Base-by-base conservation (phyloP, 257 asterid species). In the Linderniella brevidens region DNA sequence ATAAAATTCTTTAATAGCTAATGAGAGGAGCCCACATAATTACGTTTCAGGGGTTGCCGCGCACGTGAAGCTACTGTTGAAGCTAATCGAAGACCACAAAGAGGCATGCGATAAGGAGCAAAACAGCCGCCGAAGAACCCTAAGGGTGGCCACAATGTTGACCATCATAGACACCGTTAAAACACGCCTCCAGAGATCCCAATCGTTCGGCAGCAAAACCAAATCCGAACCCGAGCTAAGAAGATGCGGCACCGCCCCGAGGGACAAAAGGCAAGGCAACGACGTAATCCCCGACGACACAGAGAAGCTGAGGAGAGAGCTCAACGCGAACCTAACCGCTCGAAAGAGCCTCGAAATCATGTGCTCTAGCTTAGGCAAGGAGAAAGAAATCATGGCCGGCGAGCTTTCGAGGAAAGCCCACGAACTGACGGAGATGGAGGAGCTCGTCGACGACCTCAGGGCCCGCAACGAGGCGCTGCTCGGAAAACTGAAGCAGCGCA, bases 101-200 rank as follows among this genome's bases (percentile, higher is more conserved):
- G 57, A 65, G 36, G 84, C 86, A 11, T 76, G 80, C 47, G 64
- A 66, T 46, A 74, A 73, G 49, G 78, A 68, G 52, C 74, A 62
- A 37, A 72, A 65, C 8, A 93, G 68, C 41, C 71, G 76, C 36
- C 54, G 93, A 12, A 68, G 86, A 41, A 82, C 67, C 82, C 60
- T 86, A 35, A 70, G 96, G 69, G 94, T 82, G 48, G 93, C 92
- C 8, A 80, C 88, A 19, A 86, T 86, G 96, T 57, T 86, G 80
- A 70, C 94, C 8, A 86, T 82, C 53, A 71, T 86, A 12, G 94
- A 82, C 19, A 79, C 67, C 50, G 78, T 80, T 0, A 57, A 81
- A 49, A 69, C 63, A 6, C 54, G 92, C 25, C 76, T 86, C 55
- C 82, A 82, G 13, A 72, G 70, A 54, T 70, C 77, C 37, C 94